Conservation (phyloP, 306 rosid genomes). For the Echinosophora koreensis region DNA sequence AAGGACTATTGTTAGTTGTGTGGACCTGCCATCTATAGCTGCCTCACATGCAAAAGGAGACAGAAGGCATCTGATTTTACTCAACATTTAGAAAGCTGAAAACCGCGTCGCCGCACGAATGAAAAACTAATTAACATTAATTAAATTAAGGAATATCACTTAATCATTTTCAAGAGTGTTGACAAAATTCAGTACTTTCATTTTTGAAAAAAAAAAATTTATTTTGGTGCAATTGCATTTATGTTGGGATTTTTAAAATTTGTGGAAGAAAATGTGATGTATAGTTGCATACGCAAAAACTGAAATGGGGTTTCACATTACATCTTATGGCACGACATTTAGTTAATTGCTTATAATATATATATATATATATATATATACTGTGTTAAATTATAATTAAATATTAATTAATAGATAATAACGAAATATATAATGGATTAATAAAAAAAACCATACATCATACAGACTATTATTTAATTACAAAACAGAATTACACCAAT, state of each 20-base stretch:
- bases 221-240: neutral
- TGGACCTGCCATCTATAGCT: slow-evolving; percentile 43
- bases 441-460: no score
- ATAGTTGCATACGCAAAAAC: neutral
- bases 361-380: no score
- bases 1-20: slow-evolving; percentile 40
- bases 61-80: slow-evolving; percentile 25
- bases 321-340: neutral
- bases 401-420: no score
- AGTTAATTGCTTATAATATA: no score
- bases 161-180: slow-evolving; percentile 30
- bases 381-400: no score
- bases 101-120: slow-evolving; percentile 76
- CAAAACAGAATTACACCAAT: no score
- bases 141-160: neutral
- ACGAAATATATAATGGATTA: no score
- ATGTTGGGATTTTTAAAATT: neutral
- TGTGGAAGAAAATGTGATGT: neutral
- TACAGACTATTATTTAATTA: no score
- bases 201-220: neutral
- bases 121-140: slow-evolving; percentile 22
- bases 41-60: slow-evolving; percentile 45
- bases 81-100: slow-evolving; percentile 50
- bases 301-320: neutral
- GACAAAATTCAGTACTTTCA: neutral